Evolutionary conservation across 2,329 filamentous ascomycete species (phyloP), one percentile per base, ranked within the genome.

Genomic region (Oidium heveae): DNA sequence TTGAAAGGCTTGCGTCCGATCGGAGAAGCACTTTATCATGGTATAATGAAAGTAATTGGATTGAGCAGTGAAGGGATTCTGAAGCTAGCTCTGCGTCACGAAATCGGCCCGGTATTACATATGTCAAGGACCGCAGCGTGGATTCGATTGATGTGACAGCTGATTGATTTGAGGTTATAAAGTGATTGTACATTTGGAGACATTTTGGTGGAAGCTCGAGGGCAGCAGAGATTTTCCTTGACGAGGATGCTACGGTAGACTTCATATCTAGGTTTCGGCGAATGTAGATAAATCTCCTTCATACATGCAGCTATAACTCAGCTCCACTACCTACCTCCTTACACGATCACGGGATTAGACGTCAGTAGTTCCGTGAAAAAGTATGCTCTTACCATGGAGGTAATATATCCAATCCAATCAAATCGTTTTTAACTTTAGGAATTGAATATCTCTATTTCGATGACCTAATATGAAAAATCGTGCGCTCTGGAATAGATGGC

Each of bases 71-170:
- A 52, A 94, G 74, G 49, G 84, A 89, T 69, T 98, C 91, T 53
- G 89, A 94, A 52, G 89, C 86, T 61, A 96, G 82, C 67, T 96
- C 91, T 58, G 89, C 88, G 68, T 96, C 89, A 62, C 85, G 79
- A 63, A 89, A 89, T 54, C 85, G 84, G 56, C 85, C 88, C 56
- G 89, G 91, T 52, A 96, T 91, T 60, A 98, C 87, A 67, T 98
- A 98, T 51, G 89, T 95, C 59, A 98, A 70, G 32, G 87, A 94
- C 41, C 91, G 80, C 64, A 98, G 71, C 15, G 87, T 86, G 58
- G 86, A 93, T 71, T 98, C 91, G 59, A 98, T 89, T 70, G 94
- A 88, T 52, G 86, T 86, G 54, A 98, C 87, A 57, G 93, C 86
- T 64, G 86, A 83, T 57, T 87, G 81, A 67, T 98, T 98, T 70